phyloP scores from a whole-genome alignment of 768 basidiomycete species.

The Boletales sp. region DNA sequence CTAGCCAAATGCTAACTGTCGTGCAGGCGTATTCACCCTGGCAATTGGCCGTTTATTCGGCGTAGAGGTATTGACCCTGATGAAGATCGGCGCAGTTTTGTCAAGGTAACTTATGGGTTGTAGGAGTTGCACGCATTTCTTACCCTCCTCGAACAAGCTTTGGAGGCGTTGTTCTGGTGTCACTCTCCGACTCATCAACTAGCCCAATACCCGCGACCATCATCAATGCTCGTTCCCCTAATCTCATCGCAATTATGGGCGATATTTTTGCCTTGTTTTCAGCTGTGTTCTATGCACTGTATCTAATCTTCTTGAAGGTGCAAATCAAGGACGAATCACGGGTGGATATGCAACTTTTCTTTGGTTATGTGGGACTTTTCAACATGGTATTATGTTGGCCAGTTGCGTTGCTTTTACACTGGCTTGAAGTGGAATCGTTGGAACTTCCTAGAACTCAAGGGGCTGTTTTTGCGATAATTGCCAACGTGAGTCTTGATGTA shows the following conservation, averaged over 20 bases:
- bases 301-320: constrained; percentile 88
- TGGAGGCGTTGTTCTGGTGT: constrained; percentile 82
- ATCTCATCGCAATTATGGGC: constrained; percentile 46
- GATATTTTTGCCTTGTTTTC: constrained; percentile 84
- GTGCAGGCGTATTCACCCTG: constrained; percentile 87
- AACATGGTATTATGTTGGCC: constrained; percentile 78
- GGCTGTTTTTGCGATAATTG: constrained; percentile 45
- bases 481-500: constrained; percentile 45
- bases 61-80: constrained; percentile 71
- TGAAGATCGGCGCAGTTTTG: constrained; percentile 75
- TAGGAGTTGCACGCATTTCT: background rate
- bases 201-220: constrained; percentile 8
- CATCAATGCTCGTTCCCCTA: constrained; percentile 12
- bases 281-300: constrained; percentile 83
- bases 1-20: background rate
- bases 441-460: constrained; percentile 58
- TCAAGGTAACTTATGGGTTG: constrained; percentile 51
- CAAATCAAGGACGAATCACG: constrained; percentile 77
- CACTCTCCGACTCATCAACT: constrained; percentile 69
- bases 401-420: constrained; percentile 71
- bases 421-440: constrained; percentile 67
- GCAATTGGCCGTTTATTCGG: constrained; percentile 76
- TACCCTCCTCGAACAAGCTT: constrained; percentile 47
- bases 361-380: constrained; percentile 90
- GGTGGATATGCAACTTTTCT: constrained; percentile 92